Percentiles rank a stretch among this genome's conserved stretches.
Evolutionary conservation across 495 filamentous ascomycete genomes (phyloP).

Genomic region (Aspergillus leporis): DNA sequence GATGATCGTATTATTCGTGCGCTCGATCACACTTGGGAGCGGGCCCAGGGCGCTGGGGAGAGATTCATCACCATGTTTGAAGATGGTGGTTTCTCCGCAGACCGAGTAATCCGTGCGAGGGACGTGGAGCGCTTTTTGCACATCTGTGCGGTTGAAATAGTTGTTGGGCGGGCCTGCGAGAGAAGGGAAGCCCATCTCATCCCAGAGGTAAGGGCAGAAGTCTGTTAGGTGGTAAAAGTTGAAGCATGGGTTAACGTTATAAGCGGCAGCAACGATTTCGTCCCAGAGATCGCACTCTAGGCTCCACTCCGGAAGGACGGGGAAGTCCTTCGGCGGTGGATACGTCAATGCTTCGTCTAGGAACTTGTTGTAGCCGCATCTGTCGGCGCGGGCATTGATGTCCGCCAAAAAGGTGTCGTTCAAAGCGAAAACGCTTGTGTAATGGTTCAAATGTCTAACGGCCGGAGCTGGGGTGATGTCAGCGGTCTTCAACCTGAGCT

Average conservation of each 20-base stretch:
- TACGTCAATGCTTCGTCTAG: constrained; percentile 62
- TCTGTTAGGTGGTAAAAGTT: constrained; percentile 74
- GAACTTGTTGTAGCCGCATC: constrained; percentile 68
- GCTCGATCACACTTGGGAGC: constrained; percentile 71
- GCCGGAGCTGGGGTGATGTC: constrained; percentile 48
- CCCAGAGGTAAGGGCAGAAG: constrained; percentile 72
- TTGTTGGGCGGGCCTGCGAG: constrained; percentile 54
- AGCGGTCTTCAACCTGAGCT: neutral
- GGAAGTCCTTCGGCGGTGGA: constrained; percentile 64
- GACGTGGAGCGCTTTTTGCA: constrained; percentile 72
- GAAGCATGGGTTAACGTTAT: constrained; percentile 74
- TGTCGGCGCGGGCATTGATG: constrained; percentile 53
- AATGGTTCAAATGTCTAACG: constrained; percentile 64
- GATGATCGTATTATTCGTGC: constrained; percentile 67
- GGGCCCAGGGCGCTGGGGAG: constrained; percentile 49
- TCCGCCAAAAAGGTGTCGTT: constrained; percentile 64
- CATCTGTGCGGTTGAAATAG: constrained; percentile 80
- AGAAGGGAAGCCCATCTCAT: constrained; percentile 73
- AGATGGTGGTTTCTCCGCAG: constrained; percentile 57
- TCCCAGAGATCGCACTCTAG: constrained; percentile 58
- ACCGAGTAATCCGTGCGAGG: constrained; percentile 61
- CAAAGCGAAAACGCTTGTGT: constrained; percentile 58
- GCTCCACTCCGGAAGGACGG: constrained; percentile 33
- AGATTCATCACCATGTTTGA: constrained; percentile 53
- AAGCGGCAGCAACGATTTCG: constrained; percentile 55